Evolutionary conservation across 2,329 filamentous ascomycete species (phyloP).

Genomic region (Allantophomopsis lycopodina): DNA sequence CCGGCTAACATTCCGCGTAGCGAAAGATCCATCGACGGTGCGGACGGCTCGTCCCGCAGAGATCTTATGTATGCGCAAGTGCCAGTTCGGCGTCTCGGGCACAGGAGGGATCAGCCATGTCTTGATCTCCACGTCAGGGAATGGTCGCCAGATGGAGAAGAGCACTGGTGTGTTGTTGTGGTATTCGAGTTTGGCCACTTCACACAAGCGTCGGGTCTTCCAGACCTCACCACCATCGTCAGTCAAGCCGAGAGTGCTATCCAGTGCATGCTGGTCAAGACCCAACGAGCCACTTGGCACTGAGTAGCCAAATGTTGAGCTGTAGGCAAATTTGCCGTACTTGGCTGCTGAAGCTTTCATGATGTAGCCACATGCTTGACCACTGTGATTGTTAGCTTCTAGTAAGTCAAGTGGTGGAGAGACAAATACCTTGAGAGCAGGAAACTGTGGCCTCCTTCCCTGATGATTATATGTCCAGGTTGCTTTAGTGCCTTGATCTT

Average conservation of each 20-base stretch:
- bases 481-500: slow-evolving; percentile 47
- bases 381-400: slow-evolving; percentile 14
- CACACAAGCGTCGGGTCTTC: slow-evolving; percentile 60
- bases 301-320: slow-evolving; percentile 62
- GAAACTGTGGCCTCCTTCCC: slow-evolving; percentile 62
- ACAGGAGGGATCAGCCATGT: slow-evolving; percentile 52
- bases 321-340: slow-evolving; percentile 70
- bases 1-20: slow-evolving; percentile 25
- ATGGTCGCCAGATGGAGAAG: slow-evolving; percentile 58
- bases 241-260: slow-evolving; percentile 62
- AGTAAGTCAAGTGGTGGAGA: not conserved
- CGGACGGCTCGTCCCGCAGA: slow-evolving; percentile 45
- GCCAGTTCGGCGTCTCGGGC: slow-evolving; percentile 50
- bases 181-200: slow-evolving; percentile 46
- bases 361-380: slow-evolving; percentile 71
- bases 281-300: slow-evolving; percentile 65
- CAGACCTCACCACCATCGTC: slow-evolving; percentile 68
- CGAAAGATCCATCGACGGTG: slow-evolving; percentile 65
- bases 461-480: slow-evolving; percentile 60
- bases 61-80: slow-evolving; percentile 51
- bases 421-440: slow-evolving; percentile 42
- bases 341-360: slow-evolving; percentile 74
- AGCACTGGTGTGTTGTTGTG: slow-evolving; percentile 36
- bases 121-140: slow-evolving; percentile 49
- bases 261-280: slow-evolving; percentile 63